Evolutionary conservation across 257 asterid genomes (phyloP).

Genomic region (Forsythia viridissima): DNA sequence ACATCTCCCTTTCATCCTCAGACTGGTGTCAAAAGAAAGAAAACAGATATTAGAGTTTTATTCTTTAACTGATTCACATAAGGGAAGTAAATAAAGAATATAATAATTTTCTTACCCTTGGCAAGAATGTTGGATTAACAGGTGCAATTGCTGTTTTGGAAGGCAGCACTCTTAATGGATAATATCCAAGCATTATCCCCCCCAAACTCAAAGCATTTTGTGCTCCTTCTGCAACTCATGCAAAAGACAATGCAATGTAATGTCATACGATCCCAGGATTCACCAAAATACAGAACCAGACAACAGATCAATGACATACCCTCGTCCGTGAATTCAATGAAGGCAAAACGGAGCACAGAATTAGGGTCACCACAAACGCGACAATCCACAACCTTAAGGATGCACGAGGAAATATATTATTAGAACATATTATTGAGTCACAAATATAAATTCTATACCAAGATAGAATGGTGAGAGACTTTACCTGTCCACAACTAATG

Average conservation of each 20-base stretch:
- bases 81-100: slow-evolving; percentile 3
- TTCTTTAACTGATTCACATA: neutral
- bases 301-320: slow-evolving; percentile 37
- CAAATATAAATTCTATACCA: slow-evolving; percentile 9
- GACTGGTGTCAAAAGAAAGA: slow-evolving; percentile 42
- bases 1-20: slow-evolving; percentile 90
- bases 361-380: slow-evolving; percentile 85
- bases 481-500: slow-evolving; percentile 66
- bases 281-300: slow-evolving; percentile 11
- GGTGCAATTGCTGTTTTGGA: slow-evolving; percentile 88
- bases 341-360: slow-evolving; percentile 78
- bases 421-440: slow-evolving; percentile 2
- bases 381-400: slow-evolving; percentile 73
- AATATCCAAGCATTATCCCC: slow-evolving; percentile 83
- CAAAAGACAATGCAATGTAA: slow-evolving; percentile 8
- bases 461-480: slow-evolving; percentile 9
- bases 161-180: slow-evolving; percentile 72
- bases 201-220: slow-evolving; percentile 65
- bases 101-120: slow-evolving; percentile 45
- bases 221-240: slow-evolving; percentile 62
- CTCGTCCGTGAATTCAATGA: slow-evolving; percentile 70
- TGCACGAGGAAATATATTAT: neutral
- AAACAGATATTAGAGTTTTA: slow-evolving; percentile 17
- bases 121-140: slow-evolving; percentile 75
- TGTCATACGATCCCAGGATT: slow-evolving; percentile 7